Evolutionary conservation across 257 asterid genomes (phyloP), one percentile per base, ranked within the genome.

Genomic region (Cinchona pubescens): DNA sequence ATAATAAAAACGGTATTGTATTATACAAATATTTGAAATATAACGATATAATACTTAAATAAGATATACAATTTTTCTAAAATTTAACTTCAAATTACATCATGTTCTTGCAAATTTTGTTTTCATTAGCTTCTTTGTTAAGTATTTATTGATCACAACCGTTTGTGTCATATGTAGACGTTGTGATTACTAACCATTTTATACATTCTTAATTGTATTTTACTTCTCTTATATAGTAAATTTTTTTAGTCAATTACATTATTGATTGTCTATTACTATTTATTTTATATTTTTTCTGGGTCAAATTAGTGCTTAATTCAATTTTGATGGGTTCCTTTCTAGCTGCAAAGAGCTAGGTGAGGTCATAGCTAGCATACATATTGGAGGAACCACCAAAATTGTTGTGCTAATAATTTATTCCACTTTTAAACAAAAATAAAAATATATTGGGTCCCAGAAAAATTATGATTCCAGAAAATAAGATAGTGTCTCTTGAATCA

Each of bases 381-480:
- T 29, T 53, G 75, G 71, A 76, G 71, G 56, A 76, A 59, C 75
- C 80, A 53, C 75, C 35, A 8, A 43, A 58, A 30, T 68, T 43
- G 42, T 35, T 76, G 70, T 23, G 6, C 18, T 34, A 79, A 75
- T 68, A 75, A 58, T 63, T 79, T 53, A 49, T 53, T 71, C 79
- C 75, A 69, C 76, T 80, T 67, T 58, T 40, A 48, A 38, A 10
- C 15, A 56, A 53, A 45, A 43, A 43, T 38, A 40, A 53, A 73
- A 49, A 63, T 62, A 34, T 42, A 21, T 27, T 18, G 71, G 77
- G 51, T 19, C 75, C 82, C 34, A 10, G 2, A 64, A 45, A 71
- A 30, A 63, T 69, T 70, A 55, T 37, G 80, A 80, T 80, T 71
- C 80, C 35, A 29, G 15, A 76, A 71, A 58, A 37, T 72, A 65